Base-by-base conservation (phyloP, 495 filamentous ascomycete species). In the Penicillium paradoxum region DNA sequence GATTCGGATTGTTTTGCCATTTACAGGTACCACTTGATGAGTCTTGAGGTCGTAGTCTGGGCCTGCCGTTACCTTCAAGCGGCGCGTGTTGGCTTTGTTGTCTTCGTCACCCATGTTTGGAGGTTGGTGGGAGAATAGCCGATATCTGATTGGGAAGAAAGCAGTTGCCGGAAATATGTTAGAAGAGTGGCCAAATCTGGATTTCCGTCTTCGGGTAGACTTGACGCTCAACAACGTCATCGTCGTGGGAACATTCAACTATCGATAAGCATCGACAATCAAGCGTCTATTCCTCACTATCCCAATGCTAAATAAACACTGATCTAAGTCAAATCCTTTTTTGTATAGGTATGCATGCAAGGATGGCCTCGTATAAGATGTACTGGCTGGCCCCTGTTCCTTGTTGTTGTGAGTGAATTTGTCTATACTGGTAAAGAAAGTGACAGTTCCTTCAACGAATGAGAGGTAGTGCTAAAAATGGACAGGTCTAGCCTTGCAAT, bases 11-110 rank as follows among this genome's bases (percentile, higher is more conserved):
- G 83, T 75, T 25, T 75, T 50, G 15, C 74, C 71, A 66, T 97
- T 97, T 59, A 96, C 90, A 5, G 76, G 72, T 2, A 97, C 81
- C 2, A 78, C 59, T 54, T 80, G 59, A 64, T 95, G 90, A 1
- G 78, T 82, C 36, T 74, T 62, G 21, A 67, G 59, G 65, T 91
- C 80, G 71, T 96, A 92, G 21, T 74, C 72, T 9, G 86, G 75
- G 4, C 92, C 92, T 9, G 88, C 87, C 7, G 72, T 70, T 44
- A 77, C 69, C 46, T 61, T 64, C 7, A 77, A 48, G n/a, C 72
- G 70, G 48, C 71, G 71, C 40, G 69, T 61, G 4, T 61, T 43
- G 21, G 62, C 25, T 9, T 37, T 43, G 13, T n/a, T 29, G 7
- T 24, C 34, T 34, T 49, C 9, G 34, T 19, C 30, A 32, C 15